Conservation (phyloP, 2,329 filamentous ascomycete species). For the Colletotrichum ledebouriae region DNA sequence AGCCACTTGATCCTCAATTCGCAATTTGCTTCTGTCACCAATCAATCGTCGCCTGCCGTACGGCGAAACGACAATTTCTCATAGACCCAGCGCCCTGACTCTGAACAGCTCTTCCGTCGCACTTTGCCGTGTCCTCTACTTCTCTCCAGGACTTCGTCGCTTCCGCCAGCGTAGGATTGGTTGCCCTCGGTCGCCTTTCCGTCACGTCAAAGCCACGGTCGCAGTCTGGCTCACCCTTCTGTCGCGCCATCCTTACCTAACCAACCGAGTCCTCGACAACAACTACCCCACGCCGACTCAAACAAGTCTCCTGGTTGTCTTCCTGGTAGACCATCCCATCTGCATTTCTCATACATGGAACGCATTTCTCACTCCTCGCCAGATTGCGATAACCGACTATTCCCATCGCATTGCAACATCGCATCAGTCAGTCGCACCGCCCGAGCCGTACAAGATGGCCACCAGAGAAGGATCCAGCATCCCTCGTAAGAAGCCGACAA, state of each 20-base stretch:
- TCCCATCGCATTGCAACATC: neutral
- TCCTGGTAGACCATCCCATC: neutral
- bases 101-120: too few species aligned
- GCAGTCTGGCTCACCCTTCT: neutral
- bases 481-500: slow-evolving; percentile 40
- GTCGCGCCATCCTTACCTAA: neutral
- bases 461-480: slow-evolving; percentile 36
- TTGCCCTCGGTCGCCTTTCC: too few species aligned
- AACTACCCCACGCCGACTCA: slow-evolving; percentile 1
- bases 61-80: too few species aligned
- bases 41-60: too few species aligned
- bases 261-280: neutral
- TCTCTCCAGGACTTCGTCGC: too few species aligned
- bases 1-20: too few species aligned
- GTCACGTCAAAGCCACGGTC: too few species aligned
- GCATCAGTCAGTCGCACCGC: neutral
- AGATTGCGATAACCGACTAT: neutral
- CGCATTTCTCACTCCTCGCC: neutral
- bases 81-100: too few species aligned
- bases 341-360: slow-evolving; percentile 2
- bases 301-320: neutral
- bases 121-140: too few species aligned
- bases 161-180: too few species aligned
- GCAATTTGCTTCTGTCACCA: too few species aligned
- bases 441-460: slow-evolving; percentile 30